Conservation (phyloP, 805 yeast genomes). For the Kazachstania psychrophila region DNA sequence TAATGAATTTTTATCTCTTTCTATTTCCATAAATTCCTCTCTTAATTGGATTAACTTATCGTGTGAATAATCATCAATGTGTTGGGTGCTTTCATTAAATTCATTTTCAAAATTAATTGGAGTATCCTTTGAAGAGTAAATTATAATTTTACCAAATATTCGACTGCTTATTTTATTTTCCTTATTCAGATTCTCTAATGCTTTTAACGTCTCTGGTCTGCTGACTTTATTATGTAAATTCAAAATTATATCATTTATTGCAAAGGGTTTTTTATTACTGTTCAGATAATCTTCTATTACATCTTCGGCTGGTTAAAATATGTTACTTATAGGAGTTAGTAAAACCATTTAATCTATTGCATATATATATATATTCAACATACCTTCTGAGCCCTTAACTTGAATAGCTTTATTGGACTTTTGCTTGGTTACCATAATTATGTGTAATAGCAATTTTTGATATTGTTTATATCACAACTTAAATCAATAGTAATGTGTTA, state of each 20-base stretch:
- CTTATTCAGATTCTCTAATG: constrained; percentile 31
- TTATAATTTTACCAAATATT: constrained; percentile 36
- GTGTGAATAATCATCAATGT: constrained; percentile 8
- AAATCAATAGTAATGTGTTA: too few species aligned
- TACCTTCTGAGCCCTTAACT: constrained; percentile 1
- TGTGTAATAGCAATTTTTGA: too few species aligned
- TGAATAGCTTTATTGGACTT: not conserved
- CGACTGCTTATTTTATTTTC: constrained; percentile 32
- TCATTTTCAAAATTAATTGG: constrained; percentile 5
- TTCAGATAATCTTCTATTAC: constrained; percentile 33
- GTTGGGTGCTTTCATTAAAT: constrained; percentile 3
- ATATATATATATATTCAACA: not conserved
- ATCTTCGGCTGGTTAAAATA: constrained; percentile 22
- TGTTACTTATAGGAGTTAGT: too few species aligned
- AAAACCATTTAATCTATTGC: not conserved
- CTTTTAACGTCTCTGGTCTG: constrained; percentile 30
- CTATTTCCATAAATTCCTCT: constrained; percentile 17
- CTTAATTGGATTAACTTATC: constrained; percentile 17
- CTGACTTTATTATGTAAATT: constrained; percentile 36
- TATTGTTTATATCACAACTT: too few species aligned
- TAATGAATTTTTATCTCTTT: constrained; percentile 10
- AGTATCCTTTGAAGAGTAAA: constrained; percentile 36
- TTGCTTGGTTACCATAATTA: constrained; percentile 12
- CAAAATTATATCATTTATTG: constrained; percentile 37
- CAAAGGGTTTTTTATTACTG: constrained; percentile 41